A percentile compares a stretch with the other conserved stretches of the same genome.
These are phyloP conservation scores for Brasilioporus rufonigricans DNA, from an alignment of 768 basidiomycete genomes.

Conservation along the genomic window DNA sequence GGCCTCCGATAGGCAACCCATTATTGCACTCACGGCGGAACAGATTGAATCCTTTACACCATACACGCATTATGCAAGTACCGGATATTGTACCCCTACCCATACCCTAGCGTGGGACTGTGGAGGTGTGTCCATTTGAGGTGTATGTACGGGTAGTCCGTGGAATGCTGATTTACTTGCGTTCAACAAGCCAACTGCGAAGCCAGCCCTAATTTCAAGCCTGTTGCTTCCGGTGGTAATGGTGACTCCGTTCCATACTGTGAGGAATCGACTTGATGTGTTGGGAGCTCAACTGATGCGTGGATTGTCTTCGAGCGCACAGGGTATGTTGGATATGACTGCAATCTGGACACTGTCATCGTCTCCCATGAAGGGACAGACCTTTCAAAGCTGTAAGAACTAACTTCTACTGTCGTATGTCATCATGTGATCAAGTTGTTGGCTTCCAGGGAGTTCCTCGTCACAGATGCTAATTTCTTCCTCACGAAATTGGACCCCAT, in stretches of 20 bases:
- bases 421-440: background rate
- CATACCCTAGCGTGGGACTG: constrained; percentile 50
- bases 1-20: constrained; percentile 32
- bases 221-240: constrained; percentile 48
- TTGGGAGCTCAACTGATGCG: background rate
- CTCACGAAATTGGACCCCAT: constrained; percentile 33
- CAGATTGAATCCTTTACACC: constrained; percentile 45
- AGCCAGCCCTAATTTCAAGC: constrained; percentile 45
- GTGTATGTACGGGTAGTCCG: background rate
- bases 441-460: constrained; percentile 31
- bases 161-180: background rate
- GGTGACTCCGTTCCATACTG: constrained; percentile 43
- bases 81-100: constrained; percentile 47
- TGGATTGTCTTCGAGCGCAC: background rate
- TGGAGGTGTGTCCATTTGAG: constrained; percentile 41
- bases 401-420: background rate
- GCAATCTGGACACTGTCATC: constrained; percentile 35
- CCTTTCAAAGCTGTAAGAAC: constrained; percentile 27
- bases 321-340: constrained; percentile 57
- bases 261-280: constrained; percentile 14
- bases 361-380: constrained; percentile 39
- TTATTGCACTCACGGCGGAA: constrained; percentile 38
- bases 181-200: constrained; percentile 40
- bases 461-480: constrained; percentile 44
- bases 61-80: constrained; percentile 49